phyloP scores from a whole-genome alignment of 2,329 filamentous ascomycete species.

The Trichophyton schoenleinii region DNA sequence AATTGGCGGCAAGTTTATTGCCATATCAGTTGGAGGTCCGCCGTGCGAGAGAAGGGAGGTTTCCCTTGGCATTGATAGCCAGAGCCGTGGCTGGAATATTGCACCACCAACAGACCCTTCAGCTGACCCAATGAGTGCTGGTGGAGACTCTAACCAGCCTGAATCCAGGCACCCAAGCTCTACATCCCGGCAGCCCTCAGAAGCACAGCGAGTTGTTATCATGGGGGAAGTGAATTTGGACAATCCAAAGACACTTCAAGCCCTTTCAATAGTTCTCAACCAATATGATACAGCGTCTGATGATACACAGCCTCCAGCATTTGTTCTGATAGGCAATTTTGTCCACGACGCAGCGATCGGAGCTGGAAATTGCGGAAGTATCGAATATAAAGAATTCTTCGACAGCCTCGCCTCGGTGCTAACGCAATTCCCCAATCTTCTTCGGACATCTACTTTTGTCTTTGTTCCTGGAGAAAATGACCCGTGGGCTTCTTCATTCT shows the following conservation, averaged over 20 bases:
- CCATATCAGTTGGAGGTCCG: slow-evolving; percentile 80
- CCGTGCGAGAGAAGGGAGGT: slow-evolving; percentile 73
- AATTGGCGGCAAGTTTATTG: slow-evolving; percentile 84
- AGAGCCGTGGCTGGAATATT: slow-evolving; percentile 22
- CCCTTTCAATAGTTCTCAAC: slow-evolving; percentile 64
- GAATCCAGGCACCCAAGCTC: background rate
- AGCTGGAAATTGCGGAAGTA: slow-evolving; percentile 67
- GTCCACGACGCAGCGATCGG: slow-evolving; percentile 47
- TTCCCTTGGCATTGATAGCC: slow-evolving; percentile 59
- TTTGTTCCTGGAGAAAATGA: slow-evolving; percentile 96
- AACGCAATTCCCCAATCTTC: slow-evolving; percentile 67
- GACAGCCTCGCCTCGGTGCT: slow-evolving; percentile 73
- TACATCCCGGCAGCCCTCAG: background rate
- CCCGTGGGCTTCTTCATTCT: slow-evolving; percentile 83
- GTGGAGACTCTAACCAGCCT: background rate
- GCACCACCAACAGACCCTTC: slow-evolving; percentile 16
- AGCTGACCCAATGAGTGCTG: background rate
- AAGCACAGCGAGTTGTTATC: slow-evolving; percentile 49
- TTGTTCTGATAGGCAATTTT: slow-evolving; percentile 82
- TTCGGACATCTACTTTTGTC: slow-evolving; percentile 70
- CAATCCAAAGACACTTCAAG: slow-evolving; percentile 65
- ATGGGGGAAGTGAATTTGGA: slow-evolving; percentile 81
- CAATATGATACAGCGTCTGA: slow-evolving; percentile 56
- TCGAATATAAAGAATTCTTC: slow-evolving; percentile 95
- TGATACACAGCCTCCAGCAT: slow-evolving; percentile 58